A percentile compares a stretch with the other conserved stretches of the same genome.
phyloP scores from a whole-genome alignment of 1,139 yeast genomes.

The Petasospora fabianii region DNA sequence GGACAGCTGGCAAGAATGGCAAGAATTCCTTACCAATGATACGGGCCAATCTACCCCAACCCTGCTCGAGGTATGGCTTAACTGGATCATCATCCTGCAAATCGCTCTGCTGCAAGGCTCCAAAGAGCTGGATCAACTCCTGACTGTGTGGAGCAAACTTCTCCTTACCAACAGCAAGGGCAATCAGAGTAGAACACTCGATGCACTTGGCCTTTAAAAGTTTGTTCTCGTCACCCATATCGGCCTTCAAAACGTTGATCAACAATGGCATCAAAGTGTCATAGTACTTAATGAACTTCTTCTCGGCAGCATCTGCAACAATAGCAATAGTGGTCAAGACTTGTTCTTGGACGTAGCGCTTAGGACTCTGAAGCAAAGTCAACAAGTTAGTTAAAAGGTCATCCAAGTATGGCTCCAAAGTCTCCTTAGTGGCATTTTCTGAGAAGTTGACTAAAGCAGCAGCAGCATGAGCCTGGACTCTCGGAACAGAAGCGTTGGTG shows the following conservation, averaged over 20 bases:
- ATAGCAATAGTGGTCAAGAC: conserved; percentile 95
- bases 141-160: conserved; percentile 75
- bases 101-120: conserved; percentile 62
- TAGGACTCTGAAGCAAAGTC: conserved; percentile 75
- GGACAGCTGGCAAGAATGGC: conserved; percentile 83
- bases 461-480: conserved; percentile 98
- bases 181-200: conserved; percentile 92
- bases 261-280: conserved; percentile 93
- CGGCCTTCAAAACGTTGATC: conserved; percentile 72
- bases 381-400: conserved; percentile 69
- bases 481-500: conserved; percentile 65
- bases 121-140: conserved; percentile 71
- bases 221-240: conserved; percentile 76
- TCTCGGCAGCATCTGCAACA: conserved; percentile 97
- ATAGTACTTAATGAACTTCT: conserved; percentile 83
- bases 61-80: conserved; percentile 82
- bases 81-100: conserved; percentile 75
- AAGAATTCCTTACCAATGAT: conserved; percentile 81
- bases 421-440: conserved; percentile 85
- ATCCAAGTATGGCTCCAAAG: conserved; percentile 87
- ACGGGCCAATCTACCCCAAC: conserved; percentile 93
- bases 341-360: conserved; percentile 94
- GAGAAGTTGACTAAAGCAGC: conserved; percentile 96
- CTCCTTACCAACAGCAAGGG: conserved; percentile 94
- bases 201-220: conserved; percentile 88